phyloP scores from a whole-genome alignment of 345 rosid species.

The Barbarea vulgaris region DNA sequence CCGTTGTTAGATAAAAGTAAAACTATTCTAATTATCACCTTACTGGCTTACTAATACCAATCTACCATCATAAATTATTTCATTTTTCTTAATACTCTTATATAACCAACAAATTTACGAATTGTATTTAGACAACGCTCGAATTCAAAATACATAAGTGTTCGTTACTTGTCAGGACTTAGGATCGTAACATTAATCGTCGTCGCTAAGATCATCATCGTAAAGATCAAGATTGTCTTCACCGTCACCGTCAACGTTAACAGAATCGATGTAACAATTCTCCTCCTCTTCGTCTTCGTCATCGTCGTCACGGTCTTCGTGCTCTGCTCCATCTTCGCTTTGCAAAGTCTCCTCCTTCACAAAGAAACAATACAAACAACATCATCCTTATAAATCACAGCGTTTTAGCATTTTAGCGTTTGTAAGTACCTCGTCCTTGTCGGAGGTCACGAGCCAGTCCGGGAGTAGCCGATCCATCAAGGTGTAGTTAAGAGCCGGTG shows the following conservation, averaged over 20 bases:
- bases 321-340: conserved; percentile 29
- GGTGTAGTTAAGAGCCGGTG: conserved; percentile 48
- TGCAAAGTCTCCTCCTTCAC: conserved; percentile 37
- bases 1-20: not conserved
- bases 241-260: conserved; percentile 28
- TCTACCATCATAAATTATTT: not conserved
- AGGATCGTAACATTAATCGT: conserved; percentile 7
- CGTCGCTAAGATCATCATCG: conserved; percentile 52
- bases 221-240: conserved; percentile 46
- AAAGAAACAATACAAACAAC: not conserved
- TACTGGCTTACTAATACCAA: not conserved
- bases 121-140: conserved; percentile 8
- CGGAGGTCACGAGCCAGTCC: conserved; percentile 63
- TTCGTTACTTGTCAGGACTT: conserved; percentile 11
- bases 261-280: conserved; percentile 12
- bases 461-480: conserved; percentile 57
- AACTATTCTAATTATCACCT: not conserved
- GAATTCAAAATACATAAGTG: not conserved
- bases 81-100: not conserved
- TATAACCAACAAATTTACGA: not conserved
- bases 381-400: not conserved
- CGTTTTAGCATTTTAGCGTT: not conserved
- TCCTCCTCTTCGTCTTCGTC: conserved; percentile 27
- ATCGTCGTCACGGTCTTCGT: conserved; percentile 23
- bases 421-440: conserved; percentile 69